phyloP scores from a whole-genome alignment of 495 filamentous ascomycete species.

The Xylaria telfairii region DNA sequence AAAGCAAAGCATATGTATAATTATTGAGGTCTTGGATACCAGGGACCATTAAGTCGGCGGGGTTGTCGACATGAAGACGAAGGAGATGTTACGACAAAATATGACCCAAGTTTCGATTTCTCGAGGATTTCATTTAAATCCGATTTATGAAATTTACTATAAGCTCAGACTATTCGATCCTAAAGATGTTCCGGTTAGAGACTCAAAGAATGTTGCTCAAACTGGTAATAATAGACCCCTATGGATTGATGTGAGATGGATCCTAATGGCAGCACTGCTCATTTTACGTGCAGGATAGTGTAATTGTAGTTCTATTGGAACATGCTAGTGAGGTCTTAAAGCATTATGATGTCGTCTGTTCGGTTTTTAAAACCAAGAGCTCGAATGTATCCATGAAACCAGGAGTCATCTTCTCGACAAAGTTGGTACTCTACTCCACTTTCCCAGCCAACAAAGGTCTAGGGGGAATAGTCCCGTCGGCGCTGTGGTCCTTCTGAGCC shows the following conservation, averaged over 20 bases:
- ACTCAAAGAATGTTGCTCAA: too few species aligned
- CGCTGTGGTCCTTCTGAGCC: not conserved
- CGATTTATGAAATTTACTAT: too few species aligned
- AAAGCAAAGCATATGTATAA: too few species aligned
- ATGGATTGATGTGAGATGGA: not conserved
- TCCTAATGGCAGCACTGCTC: not conserved
- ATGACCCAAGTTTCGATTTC: too few species aligned
- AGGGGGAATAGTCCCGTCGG: not conserved
- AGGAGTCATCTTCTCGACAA: not conserved
- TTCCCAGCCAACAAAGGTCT: conserved; percentile 6
- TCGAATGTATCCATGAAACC: not conserved
- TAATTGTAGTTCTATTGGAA: not conserved
- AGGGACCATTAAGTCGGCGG: not conserved
- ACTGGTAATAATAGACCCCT: too few species aligned
- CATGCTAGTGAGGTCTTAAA: not conserved
- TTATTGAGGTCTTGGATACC: not conserved
- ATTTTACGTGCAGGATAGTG: not conserved
- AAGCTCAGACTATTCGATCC: too few species aligned
- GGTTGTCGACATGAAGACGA: too few species aligned
- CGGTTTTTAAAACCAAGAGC: not conserved
- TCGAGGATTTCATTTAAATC: too few species aligned
- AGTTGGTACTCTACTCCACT: not conserved
- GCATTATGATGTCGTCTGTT: not conserved
- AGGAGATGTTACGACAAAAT: too few species aligned
- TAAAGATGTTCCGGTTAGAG: too few species aligned